Base-by-base conservation (phyloP, 2,329 filamentous ascomycete genomes). In the Cercospora sp. region DNA sequence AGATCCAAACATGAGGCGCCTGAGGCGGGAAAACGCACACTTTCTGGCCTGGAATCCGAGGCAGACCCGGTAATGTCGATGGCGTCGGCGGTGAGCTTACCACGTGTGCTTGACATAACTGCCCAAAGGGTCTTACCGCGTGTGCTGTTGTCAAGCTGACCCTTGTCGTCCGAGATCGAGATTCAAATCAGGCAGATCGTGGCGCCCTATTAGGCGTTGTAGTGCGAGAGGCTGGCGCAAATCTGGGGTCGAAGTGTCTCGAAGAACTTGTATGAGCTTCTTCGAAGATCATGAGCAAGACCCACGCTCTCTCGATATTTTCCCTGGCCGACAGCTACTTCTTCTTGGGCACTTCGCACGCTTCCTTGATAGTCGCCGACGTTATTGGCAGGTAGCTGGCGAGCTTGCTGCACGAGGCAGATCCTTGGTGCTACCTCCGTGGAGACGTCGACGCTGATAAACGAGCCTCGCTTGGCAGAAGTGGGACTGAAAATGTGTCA, bases 121-220 rank as follows among this genome's bases (percentile, higher is more conserved):
- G 55, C 31, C 55, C 48, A 55, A 28, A 33, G 55, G 55, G 30
- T 58, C 55, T 13, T 20, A 31, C 28, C 55, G 30, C 55, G 30
- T 55, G 55, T 23, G 55, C 31, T 33, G 28, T 30, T 33, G 18
- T 59, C n/a, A 36, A 18, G 55, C 28, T 12, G 30, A 59, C 18
- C 55, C 55, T 59, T 31, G 55, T 59, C 31, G 16, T 59, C 16
- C 5, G n/a, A 36, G n/a, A 59, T 59, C 55, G 30, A 59, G 55
- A 59, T 31, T n/a, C 20, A 7, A 59, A 20, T 18, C 55, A 59
- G n/a, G 55, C 55, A 59, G 31, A 55, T 55, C 48, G 48, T 55
- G 48, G 48, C 48, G 48, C 13, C 48, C 26, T 42, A 42, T 51
- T 28, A 55, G 20, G 20, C 13, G 48, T 55, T 55, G 12, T 55